Base-by-base conservation (phyloP, 176 grass and related monocot species). In the Rhynchospora pubera region DNA sequence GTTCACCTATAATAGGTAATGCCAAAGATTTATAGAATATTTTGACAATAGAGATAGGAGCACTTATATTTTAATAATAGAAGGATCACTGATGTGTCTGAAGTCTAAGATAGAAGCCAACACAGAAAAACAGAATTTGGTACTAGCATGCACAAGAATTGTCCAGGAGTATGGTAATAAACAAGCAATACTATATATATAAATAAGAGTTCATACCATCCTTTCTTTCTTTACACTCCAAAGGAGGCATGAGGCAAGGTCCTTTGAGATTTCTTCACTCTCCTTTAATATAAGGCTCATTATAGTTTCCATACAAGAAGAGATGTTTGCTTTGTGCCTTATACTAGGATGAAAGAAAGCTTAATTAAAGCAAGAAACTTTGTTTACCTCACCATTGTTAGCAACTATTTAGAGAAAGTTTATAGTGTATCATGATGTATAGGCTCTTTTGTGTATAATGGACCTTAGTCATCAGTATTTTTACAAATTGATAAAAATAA, bases 221-320 rank as follows among this genome's bases (percentile, higher is more conserved):
- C 77, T 84, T 46, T 87, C 82, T 82, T 66, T 87, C 58, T 84
- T 91, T 39, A 92, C 68, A 42, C 86, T 84, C 19, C 82, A 84
- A 62, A 96, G 82, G 46, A 96, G 22, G 32, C 84, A 91, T 9
- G 75, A 88, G 74, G 85, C 72, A 57, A 92, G 43, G 11, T 92
- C 88, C 44, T 34, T 7, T 52, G 85, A 85, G 32, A 91, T 78
- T 77, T 90, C 73, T 58, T 96, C 93, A 51, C 88, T 96, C 79
- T 96, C 93, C 48, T 90, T 78, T 78, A 96, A 84, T 44, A 90
- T 81, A 71, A 85, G 77, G 26, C 43, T 84, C 88, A 92, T 89
- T 73, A 91, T 87, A 19, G 42, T 82, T 69, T 96, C 86, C 90
- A 96, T 89, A 12, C 67, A 91, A 55, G 52, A 5, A 48, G 75